These are phyloP conservation scores for Circinella minor DNA, from an alignment of 371 early-diverging fungal species.

Conservation along the genomic window DNA sequence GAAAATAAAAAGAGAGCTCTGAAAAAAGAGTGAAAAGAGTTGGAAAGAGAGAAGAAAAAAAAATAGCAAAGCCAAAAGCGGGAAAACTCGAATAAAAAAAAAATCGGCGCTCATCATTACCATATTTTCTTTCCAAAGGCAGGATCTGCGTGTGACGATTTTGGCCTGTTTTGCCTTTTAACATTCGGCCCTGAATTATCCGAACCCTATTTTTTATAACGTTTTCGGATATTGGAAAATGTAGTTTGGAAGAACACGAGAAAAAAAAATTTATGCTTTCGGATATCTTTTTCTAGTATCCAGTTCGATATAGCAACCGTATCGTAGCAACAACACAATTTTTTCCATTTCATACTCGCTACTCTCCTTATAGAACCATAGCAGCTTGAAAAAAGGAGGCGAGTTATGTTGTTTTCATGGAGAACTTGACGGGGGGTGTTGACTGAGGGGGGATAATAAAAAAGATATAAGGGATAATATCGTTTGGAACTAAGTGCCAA, in stretches of 20 bases:
- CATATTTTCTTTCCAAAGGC: not conserved
- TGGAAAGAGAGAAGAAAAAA: not conserved
- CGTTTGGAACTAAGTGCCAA: too few species aligned
- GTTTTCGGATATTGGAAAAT: not conserved
- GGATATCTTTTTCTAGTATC: too few species aligned
- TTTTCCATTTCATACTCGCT: too few species aligned
- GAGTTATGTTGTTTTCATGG: too few species aligned
- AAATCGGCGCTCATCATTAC: conserved; percentile 2
- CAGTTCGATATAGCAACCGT: too few species aligned
- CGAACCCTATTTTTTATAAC: not conserved
- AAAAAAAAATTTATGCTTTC: not conserved
- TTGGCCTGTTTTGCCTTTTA: not conserved
- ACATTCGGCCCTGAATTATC: conserved; percentile 5
- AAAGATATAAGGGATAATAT: too few species aligned
- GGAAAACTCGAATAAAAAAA: not conserved
- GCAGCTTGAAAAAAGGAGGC: too few species aligned
- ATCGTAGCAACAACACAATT: too few species aligned
- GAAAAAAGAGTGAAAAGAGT: conserved; percentile 1
- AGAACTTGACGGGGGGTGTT: too few species aligned
- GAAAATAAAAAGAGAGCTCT: not conserved
- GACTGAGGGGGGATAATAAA: too few species aligned
- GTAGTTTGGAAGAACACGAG: not conserved
- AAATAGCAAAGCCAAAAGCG: not conserved
- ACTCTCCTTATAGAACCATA: too few species aligned
- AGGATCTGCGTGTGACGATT: conserved; percentile 3